These are phyloP conservation scores for Pseudozyma sp. DNA, from an alignment of 1,284 basidiomycete species.

Conservation along the genomic window DNA sequence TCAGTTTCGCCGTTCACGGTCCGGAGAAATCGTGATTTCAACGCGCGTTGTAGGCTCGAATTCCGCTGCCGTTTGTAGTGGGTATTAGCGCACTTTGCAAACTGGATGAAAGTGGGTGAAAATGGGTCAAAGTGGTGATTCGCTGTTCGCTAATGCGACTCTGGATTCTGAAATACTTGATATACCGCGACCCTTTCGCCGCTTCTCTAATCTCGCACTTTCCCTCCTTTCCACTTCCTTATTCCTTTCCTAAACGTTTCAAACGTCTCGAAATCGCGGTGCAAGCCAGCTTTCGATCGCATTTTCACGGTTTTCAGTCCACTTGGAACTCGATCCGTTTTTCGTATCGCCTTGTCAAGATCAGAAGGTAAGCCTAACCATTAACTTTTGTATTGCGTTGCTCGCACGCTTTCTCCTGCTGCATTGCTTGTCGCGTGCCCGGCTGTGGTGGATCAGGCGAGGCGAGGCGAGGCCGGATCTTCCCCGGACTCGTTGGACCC, in stretches of 20 bases:
- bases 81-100: background rate
- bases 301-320: slow-evolving; percentile 8
- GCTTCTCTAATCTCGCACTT: slow-evolving; percentile 20
- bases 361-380: background rate
- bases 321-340: background rate
- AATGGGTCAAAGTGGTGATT: too few relatives aligned
- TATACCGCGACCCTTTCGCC: slow-evolving; percentile 11
- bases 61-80: background rate
- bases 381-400: too few relatives aligned
- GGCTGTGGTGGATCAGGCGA: too few relatives aligned
- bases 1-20: too few relatives aligned
- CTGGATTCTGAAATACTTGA: slow-evolving; percentile 13
- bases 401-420: too few relatives aligned
- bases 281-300: slow-evolving; percentile 3
- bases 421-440: too few relatives aligned
- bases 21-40: too few relatives aligned
- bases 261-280: slow-evolving; percentile 9
- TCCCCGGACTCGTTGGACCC: too few relatives aligned
- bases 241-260: slow-evolving; percentile 1
- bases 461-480: too few relatives aligned
- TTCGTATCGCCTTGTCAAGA: background rate
- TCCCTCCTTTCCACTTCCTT: slow-evolving; percentile 26
- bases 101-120: slow-evolving; percentile 6
- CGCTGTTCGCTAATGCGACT: slow-evolving; percentile 1
- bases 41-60: too few relatives aligned